A percentile compares a stretch with the other conserved stretches of the same genome.
Evolutionary conservation across 2,329 filamentous ascomycete species (phyloP).

Genomic region (Pseudocercospora eumusae): DNA sequence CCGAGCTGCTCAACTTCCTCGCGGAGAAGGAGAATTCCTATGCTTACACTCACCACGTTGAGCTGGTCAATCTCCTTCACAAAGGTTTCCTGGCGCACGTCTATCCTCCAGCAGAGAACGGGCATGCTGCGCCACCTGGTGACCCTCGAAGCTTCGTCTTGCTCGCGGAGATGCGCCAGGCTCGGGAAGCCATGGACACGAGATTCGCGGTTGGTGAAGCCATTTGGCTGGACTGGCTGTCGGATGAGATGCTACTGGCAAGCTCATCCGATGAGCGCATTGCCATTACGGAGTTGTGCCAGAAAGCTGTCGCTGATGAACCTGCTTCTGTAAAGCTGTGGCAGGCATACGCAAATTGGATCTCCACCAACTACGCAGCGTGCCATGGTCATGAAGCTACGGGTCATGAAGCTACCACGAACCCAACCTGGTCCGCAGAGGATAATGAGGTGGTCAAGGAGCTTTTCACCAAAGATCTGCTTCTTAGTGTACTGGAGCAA

Average conservation of each 20-base stretch:
- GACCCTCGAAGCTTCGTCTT: slow-evolving; percentile 48
- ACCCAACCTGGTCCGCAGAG: slow-evolving; percentile 59
- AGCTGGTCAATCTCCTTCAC: slow-evolving; percentile 52
- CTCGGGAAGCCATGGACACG: slow-evolving; percentile 61
- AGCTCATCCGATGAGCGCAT: slow-evolving; percentile 67
- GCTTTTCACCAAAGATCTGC: slow-evolving; percentile 67
- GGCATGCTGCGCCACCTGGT: slow-evolving; percentile 23
- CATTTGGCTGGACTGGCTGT: slow-evolving; percentile 74
- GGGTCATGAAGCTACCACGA: slow-evolving; percentile 52
- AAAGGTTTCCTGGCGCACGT: slow-evolving; percentile 50
- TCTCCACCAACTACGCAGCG: slow-evolving; percentile 69
- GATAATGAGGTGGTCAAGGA: slow-evolving; percentile 70
- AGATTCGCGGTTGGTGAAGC: slow-evolving; percentile 73
- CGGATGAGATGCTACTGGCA: slow-evolving; percentile 66
- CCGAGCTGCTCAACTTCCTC: slow-evolving; percentile 47
- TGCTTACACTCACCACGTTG: slow-evolving; percentile 52
- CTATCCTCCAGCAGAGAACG: slow-evolving; percentile 32
- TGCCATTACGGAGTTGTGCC: slow-evolving; percentile 70
- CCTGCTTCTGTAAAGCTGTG: slow-evolving; percentile 73
- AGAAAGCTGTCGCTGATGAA: slow-evolving; percentile 69
- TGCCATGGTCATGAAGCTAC: slow-evolving; percentile 59
- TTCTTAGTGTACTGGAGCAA: slow-evolving; percentile 69
- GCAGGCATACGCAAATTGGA: slow-evolving; percentile 76
- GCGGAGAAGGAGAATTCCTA: slow-evolving; percentile 53
- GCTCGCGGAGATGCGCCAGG: slow-evolving; percentile 50